phyloP scores from a whole-genome alignment of 2,329 filamentous ascomycete genomes.

The Dendrostoma leiphaemia region DNA sequence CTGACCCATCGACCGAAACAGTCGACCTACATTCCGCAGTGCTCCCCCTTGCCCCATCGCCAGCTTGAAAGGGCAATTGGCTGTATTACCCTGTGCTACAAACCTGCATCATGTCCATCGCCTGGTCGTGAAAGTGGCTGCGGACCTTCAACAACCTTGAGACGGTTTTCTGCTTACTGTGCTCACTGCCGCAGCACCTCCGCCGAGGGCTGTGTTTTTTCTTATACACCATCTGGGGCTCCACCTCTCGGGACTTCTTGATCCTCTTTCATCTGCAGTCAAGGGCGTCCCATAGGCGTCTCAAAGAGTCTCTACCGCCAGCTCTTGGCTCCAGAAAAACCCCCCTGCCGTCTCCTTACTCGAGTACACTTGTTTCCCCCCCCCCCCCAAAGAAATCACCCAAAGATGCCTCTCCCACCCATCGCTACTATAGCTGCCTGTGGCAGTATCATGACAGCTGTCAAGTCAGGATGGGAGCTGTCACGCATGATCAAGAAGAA shows the following conservation, averaged over 20 bases:
- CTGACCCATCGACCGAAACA: neutral
- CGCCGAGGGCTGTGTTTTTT: neutral
- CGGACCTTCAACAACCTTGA: neutral
- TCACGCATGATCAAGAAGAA: conserved; percentile 28
- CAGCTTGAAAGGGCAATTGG: neutral
- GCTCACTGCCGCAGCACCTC: neutral
- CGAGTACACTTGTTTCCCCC: neutral
- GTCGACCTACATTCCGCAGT: neutral
- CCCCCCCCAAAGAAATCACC: neutral
- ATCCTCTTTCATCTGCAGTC: neutral
- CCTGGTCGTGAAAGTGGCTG: neutral
- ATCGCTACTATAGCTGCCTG: conserved; percentile 27
- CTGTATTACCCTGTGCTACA: neutral
- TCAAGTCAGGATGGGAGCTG: conserved; percentile 30
- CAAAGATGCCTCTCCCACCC: conserved; percentile 24
- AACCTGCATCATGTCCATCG: neutral
- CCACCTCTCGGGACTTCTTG: neutral
- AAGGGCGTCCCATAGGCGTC: neutral
- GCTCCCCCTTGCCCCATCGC: neutral
- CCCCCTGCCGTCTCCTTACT: neutral
- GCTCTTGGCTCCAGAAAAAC: neutral
- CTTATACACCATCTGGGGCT: conserved; percentile 12
- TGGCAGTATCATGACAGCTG: conserved; percentile 27
- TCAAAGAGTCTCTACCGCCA: neutral
- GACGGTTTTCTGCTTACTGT: neutral